Conservation (phyloP, 164 flowering plant species). For the Paratinospora sagittata region DNA sequence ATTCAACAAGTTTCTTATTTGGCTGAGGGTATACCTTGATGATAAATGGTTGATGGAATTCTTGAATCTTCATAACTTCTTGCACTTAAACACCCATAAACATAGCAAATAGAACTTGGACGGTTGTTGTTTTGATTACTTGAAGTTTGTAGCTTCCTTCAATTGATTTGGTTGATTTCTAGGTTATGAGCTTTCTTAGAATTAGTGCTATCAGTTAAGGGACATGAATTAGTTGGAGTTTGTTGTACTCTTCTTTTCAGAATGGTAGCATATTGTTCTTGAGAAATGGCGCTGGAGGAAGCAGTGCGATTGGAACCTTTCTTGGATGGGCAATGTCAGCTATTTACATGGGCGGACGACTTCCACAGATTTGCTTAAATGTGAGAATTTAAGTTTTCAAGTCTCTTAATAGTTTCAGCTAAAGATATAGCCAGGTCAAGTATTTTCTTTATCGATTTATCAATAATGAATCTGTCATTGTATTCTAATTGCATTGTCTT, state of each 20-base stretch:
- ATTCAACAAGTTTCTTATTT: neutral
- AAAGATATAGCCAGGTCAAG: neutral
- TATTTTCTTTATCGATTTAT: neutral
- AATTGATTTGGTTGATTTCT: neutral
- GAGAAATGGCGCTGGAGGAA: constrained; percentile 19
- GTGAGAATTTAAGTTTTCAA: constrained; percentile 39
- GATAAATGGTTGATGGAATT: neutral
- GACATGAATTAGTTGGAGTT: neutral
- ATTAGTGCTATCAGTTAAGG: neutral
- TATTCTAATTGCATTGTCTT: neutral
- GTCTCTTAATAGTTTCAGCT: too few species aligned
- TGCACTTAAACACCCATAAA: neutral
- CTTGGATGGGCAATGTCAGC: constrained; percentile 87
- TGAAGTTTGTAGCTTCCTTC: neutral
- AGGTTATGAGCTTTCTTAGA: neutral
- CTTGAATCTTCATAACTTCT: too few species aligned
- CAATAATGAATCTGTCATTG: neutral
- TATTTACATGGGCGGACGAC: constrained; percentile 84
- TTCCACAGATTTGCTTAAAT: constrained; percentile 80
- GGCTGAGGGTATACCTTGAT: too few species aligned
- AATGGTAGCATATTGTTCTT: constrained; percentile 11
- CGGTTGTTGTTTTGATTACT: neutral
- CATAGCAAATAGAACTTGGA: neutral
- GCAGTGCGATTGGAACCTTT: constrained; percentile 39
- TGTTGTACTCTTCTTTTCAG: constrained; percentile 13